Percentiles rank a stretch among this genome's conserved stretches.
phyloP scores from a whole-genome alignment of 2,329 filamentous ascomycete species.

The Sporothrix euskadiensis region DNA sequence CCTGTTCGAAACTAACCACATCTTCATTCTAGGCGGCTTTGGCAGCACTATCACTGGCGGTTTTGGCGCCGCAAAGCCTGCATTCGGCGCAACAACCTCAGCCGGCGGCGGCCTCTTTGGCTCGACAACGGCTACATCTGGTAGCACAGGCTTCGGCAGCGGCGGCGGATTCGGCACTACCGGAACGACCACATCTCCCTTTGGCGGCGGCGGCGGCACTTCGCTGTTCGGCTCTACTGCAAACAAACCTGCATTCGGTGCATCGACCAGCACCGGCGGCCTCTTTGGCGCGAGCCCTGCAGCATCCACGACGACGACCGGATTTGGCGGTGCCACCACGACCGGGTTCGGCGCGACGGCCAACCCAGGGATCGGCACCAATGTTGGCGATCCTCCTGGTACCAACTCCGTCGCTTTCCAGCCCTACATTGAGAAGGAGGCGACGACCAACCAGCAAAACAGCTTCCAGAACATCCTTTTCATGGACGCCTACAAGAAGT shows the following conservation, averaged over 20 bases:
- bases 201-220: constrained; percentile 45
- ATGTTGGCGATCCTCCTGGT: constrained; percentile 62
- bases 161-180: constrained; percentile 48
- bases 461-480: constrained; percentile 79
- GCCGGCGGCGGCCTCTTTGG: constrained; percentile 51
- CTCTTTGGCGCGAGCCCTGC: constrained; percentile 49
- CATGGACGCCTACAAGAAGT: constrained; percentile 80
- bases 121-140: constrained; percentile 43
- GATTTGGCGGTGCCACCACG: constrained; percentile 43
- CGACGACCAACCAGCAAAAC: constrained; percentile 53
- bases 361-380: constrained; percentile 55
- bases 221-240: constrained; percentile 51
- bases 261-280: constrained; percentile 40
- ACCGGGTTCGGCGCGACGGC: constrained; percentile 38
- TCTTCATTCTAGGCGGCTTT: constrained; percentile 35
- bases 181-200: constrained; percentile 42
- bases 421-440: constrained; percentile 72
- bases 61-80: constrained; percentile 48
- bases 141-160: constrained; percentile 40
- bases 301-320: constrained; percentile 40
- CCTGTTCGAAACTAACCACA: constrained; percentile 20
- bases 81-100: constrained; percentile 52
- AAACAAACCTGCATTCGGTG: constrained; percentile 49
- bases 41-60: constrained; percentile 35
- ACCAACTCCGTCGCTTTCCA: constrained; percentile 70